These are phyloP conservation scores for Leccinum aurantiacum DNA, from an alignment of 768 basidiomycete genomes.

Conservation along the genomic window DNA sequence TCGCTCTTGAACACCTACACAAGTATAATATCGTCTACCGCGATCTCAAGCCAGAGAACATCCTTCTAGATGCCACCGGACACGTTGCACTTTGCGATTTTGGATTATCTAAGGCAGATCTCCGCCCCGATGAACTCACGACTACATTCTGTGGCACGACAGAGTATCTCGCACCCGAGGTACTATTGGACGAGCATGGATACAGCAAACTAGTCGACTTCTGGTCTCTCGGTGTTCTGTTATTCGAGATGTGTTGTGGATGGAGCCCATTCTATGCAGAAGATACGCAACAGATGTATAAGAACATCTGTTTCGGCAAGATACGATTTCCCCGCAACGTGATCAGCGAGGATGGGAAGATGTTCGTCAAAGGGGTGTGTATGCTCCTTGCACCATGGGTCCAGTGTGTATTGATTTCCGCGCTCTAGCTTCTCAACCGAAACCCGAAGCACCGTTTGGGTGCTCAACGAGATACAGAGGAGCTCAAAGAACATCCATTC, in stretches of 20 bases:
- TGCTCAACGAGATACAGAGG: constrained; percentile 84
- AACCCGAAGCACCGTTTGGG: constrained; percentile 98
- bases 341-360: constrained; percentile 96
- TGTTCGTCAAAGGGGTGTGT: constrained; percentile 97
- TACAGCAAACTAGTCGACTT: constrained; percentile 99
- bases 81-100: constrained; percentile 99
- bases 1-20: constrained; percentile 96
- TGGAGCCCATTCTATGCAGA: constrained; percentile 99
- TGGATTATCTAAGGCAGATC: constrained; percentile 94
- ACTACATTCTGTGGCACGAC: constrained; percentile 99
- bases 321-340: constrained; percentile 97
- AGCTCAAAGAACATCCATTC: constrained; percentile 95
- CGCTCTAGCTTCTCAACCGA: constrained; percentile 84
- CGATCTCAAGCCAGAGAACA: constrained; percentile 98
- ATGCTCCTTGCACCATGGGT: constrained; percentile 8
- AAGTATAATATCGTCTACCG: constrained; percentile 96
- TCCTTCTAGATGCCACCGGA: constrained; percentile 95
- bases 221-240: constrained; percentile 92
- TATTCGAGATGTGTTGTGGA: constrained; percentile 99
- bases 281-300: constrained; percentile 99
- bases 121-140: constrained; percentile 91
- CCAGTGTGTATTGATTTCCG: constrained; percentile 14
- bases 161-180: constrained; percentile 97
- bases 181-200: constrained; percentile 96
- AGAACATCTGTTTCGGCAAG: constrained; percentile 98